These are phyloP conservation scores for Wolfiporia cocos DNA, from an alignment of 1,284 basidiomycete genomes.

Conservation along the genomic window DNA sequence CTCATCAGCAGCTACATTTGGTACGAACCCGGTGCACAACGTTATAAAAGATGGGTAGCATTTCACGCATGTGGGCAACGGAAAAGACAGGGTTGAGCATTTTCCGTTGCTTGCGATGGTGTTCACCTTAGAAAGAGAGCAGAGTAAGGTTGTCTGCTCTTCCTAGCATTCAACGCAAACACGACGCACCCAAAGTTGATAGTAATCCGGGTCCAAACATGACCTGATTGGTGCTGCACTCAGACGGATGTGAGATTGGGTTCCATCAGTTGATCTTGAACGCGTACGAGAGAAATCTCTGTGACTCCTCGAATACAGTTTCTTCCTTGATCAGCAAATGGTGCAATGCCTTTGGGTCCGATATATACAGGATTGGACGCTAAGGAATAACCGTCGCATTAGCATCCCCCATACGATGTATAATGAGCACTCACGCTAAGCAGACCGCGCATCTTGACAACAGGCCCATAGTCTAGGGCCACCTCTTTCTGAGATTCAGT, in stretches of 20 bases:
- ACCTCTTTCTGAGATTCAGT: constrained; percentile 12
- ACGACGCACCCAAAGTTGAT: constrained; percentile 1
- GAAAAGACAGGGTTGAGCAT: too few species aligned
- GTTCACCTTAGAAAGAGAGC: too few species aligned
- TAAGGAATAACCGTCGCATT: neutral
- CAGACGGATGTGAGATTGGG: neutral
- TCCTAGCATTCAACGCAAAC: too few species aligned
- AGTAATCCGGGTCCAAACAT: constrained; percentile 3
- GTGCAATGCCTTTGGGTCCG: constrained; percentile 7
- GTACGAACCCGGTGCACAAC: constrained; percentile 6
- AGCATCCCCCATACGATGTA: neutral
- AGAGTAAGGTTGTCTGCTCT: too few species aligned
- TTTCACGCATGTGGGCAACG: constrained; percentile 17
- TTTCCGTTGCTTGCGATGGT: too few species aligned
- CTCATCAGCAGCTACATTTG: constrained; percentile 2
- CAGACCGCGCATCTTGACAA: constrained; percentile 16
- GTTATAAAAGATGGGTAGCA: constrained; percentile 18
- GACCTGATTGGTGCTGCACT: neutral
- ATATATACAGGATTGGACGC: constrained; percentile 4
- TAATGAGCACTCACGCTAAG: constrained; percentile 10
- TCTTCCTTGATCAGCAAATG: constrained; percentile 6
- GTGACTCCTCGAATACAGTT: neutral
- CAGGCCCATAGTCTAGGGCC: constrained; percentile 12
- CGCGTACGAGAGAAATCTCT: neutral
- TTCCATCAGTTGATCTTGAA: too few species aligned